Conservation (phyloP, 768 basidiomycete species). For the Crepidotus variabilis region DNA sequence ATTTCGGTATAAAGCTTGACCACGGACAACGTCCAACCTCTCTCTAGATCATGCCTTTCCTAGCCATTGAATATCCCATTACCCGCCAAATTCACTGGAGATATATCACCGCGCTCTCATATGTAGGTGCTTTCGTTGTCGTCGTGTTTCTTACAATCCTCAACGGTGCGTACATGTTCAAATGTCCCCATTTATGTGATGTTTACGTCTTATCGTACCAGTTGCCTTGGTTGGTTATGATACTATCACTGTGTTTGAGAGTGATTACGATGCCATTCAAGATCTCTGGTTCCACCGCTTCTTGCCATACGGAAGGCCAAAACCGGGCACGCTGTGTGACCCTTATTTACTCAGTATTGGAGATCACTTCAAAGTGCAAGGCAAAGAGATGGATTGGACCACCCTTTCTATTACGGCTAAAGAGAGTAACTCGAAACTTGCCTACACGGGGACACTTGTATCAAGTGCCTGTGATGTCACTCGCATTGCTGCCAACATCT, state of each 20-base stretch:
- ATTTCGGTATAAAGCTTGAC: no score
- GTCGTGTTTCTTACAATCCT: slow-evolving; percentile 13
- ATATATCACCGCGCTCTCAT: slow-evolving; percentile 2
- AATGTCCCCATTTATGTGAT: neutral
- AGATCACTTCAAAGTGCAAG: slow-evolving; percentile 18
- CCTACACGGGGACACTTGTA: no score
- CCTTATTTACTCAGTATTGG: slow-evolving; percentile 16
- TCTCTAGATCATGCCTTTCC: no score
- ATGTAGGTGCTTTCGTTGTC: slow-evolving; percentile 6
- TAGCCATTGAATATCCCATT: slow-evolving; percentile 9
- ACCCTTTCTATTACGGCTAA: slow-evolving; percentile 8
- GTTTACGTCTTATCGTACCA: slow-evolving; percentile 1
- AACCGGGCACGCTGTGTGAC: slow-evolving; percentile 10
- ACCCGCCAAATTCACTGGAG: slow-evolving; percentile 10
- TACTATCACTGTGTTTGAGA: slow-evolving; percentile 17
- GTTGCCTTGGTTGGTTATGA: slow-evolving; percentile 21
- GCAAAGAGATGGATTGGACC: slow-evolving; percentile 16
- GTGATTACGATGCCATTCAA: slow-evolving; percentile 16
- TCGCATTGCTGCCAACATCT: no score
- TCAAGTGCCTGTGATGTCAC: no score
- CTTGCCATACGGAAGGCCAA: slow-evolving; percentile 8
- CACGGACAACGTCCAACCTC: no score
- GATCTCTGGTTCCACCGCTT: slow-evolving; percentile 15
- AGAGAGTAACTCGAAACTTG: no score
- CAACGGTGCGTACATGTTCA: slow-evolving; percentile 8